These are phyloP conservation scores for Bacterosira constricta DNA, from an alignment of 108 stramenopile genomes.

Conservation along the genomic window DNA sequence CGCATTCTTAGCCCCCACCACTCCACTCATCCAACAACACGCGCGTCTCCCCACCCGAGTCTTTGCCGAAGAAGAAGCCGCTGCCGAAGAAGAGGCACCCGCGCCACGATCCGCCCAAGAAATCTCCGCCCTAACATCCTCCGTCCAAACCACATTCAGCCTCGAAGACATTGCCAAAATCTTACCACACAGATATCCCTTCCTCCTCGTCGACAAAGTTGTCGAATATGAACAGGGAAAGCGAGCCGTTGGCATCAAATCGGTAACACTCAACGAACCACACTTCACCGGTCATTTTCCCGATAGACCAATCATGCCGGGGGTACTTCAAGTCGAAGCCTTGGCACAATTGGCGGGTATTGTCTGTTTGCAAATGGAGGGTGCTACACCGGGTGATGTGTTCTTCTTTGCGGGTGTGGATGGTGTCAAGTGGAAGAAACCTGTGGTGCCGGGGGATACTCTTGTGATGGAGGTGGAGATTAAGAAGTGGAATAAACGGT, in stretches of 20 bases:
- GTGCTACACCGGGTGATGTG: constrained; percentile 82
- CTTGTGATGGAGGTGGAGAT: constrained; percentile 97
- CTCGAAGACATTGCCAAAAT: constrained; percentile 91
- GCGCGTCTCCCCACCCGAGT: constrained; percentile 7
- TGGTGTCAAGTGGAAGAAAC: constrained; percentile 98
- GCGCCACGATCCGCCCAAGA: constrained; percentile 51
- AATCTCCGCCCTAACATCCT: constrained; percentile 73
- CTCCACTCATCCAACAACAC: not conserved
- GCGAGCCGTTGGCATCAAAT: constrained; percentile 94
- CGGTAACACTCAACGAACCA: constrained; percentile 95
- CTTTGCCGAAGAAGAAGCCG: constrained; percentile 29
- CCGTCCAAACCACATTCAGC: constrained; percentile 75
- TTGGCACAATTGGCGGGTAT: constrained; percentile 96
- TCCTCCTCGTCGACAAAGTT: constrained; percentile 90
- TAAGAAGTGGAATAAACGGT: constrained; percentile 83
- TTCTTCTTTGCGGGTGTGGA: constrained; percentile 98
- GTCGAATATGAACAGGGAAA: constrained; percentile 93
- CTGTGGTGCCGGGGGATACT: constrained; percentile 95
- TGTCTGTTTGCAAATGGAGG: constrained; percentile 89
- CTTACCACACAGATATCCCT: constrained; percentile 95
- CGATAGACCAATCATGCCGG: constrained; percentile 97
- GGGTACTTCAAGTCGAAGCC: constrained; percentile 97
- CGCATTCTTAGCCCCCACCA: constrained; percentile 52
- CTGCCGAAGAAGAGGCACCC: constrained; percentile 8
- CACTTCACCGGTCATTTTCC: constrained; percentile 99